These are phyloP conservation scores for Xanthoconium purpureum DNA, from an alignment of 768 basidiomycete species.

Conservation along the genomic window DNA sequence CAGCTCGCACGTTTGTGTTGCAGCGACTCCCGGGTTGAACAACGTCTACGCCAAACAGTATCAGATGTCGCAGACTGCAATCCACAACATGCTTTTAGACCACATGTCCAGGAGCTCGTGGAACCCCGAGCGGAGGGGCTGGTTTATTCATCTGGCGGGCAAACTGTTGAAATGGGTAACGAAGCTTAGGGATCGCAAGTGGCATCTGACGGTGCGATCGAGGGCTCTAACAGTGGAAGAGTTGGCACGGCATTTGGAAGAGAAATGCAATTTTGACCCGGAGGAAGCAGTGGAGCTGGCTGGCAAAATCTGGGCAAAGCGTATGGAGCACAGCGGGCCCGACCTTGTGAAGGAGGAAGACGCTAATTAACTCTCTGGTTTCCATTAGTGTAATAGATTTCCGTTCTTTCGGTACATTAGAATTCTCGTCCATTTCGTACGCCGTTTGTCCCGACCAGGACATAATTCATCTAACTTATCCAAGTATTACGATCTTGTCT, in stretches of 20 bases:
- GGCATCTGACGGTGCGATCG: not conserved
- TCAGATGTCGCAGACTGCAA: slow-evolving; percentile 27
- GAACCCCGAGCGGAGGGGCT: slow-evolving; percentile 15
- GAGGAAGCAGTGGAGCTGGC: slow-evolving; percentile 19
- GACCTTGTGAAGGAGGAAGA: slow-evolving; percentile 8
- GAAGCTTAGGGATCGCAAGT: slow-evolving; percentile 5
- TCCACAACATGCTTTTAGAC: slow-evolving; percentile 19
- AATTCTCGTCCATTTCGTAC: not conserved
- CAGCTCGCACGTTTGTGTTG: slow-evolving; percentile 39
- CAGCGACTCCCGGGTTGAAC: slow-evolving; percentile 27
- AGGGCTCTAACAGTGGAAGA: slow-evolving; percentile 14
- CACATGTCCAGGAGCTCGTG: slow-evolving; percentile 20
- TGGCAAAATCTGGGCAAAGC: slow-evolving; percentile 16
- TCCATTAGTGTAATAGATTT: not conserved
- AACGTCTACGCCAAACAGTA: slow-evolving; percentile 29
- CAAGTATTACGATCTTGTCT: too few relatives aligned
- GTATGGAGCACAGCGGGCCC: not conserved
- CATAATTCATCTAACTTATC: not conserved
- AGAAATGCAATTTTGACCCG: slow-evolving; percentile 10
- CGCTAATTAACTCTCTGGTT: not conserved
- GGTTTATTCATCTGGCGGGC: slow-evolving; percentile 23
- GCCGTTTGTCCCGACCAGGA: not conserved
- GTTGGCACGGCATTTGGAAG: slow-evolving; percentile 13
- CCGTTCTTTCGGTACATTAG: not conserved
- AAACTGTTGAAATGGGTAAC: slow-evolving; percentile 19